These are phyloP conservation scores for Pythium sp. DNA, from an alignment of 352 stramenopile genomes.

Conservation along the genomic window DNA sequence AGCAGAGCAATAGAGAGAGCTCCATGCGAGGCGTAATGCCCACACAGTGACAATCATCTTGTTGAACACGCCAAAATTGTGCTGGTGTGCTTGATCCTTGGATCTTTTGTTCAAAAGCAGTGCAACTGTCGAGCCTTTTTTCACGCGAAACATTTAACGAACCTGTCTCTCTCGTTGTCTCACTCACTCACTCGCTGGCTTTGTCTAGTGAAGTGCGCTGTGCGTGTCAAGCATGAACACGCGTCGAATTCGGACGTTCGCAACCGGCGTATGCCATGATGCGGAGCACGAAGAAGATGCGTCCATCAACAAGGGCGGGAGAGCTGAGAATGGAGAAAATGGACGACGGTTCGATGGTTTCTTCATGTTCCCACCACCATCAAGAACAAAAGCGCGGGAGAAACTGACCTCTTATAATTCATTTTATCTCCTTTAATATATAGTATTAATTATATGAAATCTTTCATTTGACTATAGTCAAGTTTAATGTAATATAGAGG, in stretches of 20 bases:
- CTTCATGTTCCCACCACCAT: background rate
- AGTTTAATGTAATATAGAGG: background rate
- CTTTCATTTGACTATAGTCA: no score
- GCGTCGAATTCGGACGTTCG: background rate
- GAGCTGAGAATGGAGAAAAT: background rate
- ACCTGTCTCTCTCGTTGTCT: background rate
- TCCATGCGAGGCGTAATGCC: background rate
- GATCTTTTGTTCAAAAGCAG: background rate
- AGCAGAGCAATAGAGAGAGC: constrained; percentile 1
- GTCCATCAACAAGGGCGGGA: background rate
- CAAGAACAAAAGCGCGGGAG: constrained; percentile 12
- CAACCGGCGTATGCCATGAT: no score
- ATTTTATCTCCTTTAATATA: background rate
- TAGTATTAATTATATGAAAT: background rate
- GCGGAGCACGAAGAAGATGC: background rate
- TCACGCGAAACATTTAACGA: background rate
- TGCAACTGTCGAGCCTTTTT: background rate
- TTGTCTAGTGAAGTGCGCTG: background rate
- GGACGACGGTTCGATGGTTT: background rate
- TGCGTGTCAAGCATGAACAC: background rate
- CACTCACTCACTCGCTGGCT: background rate
- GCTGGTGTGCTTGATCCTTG: background rate
- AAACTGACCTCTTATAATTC: background rate
- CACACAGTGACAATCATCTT: background rate
- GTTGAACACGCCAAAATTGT: background rate